These are phyloP conservation scores for Ambrosia artemisiifolia DNA, from an alignment of 129 eudicot species.

Conservation along the genomic window DNA sequence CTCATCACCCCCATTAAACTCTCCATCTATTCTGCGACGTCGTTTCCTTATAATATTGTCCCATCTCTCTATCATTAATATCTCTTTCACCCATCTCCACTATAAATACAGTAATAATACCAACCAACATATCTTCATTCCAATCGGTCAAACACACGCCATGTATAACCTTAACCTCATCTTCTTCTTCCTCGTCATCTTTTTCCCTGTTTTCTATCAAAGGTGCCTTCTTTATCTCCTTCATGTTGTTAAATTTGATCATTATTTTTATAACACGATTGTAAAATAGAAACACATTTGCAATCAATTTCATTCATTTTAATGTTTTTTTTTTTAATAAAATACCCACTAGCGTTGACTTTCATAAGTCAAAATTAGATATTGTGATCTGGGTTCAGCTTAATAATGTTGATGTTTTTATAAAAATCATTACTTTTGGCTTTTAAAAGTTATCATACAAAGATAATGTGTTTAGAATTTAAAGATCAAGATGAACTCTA, in stretches of 20 bases:
- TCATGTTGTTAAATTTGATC: not conserved
- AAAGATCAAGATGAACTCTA: not conserved
- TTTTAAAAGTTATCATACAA: not conserved
- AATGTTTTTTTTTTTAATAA: not conserved
- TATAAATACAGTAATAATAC: too few relatives aligned
- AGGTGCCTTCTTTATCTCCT: conserved; percentile 30
- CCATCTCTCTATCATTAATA: not conserved
- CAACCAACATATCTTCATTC: conserved; percentile 2
- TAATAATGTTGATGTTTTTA: not conserved
- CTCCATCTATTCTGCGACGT: conserved; percentile 9
- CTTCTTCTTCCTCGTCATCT: conserved; percentile 17
- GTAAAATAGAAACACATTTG: not conserved
- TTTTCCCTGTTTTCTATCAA: conserved; percentile 23
- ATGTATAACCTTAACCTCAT: conserved; percentile 27
- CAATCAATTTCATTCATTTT: not conserved
- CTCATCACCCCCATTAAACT: conserved; percentile 20
- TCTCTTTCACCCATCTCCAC: conserved; percentile 1
- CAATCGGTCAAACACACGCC: conserved; percentile 11
- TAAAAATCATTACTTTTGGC: conserved; percentile 11
- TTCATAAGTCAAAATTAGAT: conserved; percentile 1
- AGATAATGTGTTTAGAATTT: not conserved
- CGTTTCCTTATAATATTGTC: conserved; percentile 1
- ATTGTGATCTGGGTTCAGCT: not conserved
- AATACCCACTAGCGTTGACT: not conserved
- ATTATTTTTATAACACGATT: not conserved